A percentile compares a stretch with the other conserved stretches of the same genome.
Evolutionary conservation across 257 asterid species (phyloP).

Genomic region (Jacaranda mimosifolia): DNA sequence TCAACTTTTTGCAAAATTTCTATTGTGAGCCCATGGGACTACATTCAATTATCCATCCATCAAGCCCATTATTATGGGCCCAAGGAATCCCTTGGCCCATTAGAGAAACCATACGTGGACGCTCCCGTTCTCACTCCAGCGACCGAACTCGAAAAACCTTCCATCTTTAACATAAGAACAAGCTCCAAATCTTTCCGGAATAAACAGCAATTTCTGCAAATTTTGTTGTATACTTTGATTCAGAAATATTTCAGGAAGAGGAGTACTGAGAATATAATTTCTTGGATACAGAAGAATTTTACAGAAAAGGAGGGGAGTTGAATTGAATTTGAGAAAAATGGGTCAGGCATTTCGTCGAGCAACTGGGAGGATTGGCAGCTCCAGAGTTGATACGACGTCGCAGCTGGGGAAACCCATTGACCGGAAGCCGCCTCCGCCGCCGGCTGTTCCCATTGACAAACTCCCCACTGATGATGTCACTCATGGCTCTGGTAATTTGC

Average conservation of each 20-base stretch:
- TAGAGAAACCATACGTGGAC: slow-evolving; percentile 45
- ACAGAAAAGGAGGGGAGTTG: neutral
- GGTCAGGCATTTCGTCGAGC: slow-evolving; percentile 99
- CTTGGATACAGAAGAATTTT: slow-evolving; percentile 18
- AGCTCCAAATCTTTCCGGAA: slow-evolving; percentile 14
- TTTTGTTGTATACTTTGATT: slow-evolving; percentile 21
- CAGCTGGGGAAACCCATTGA: slow-evolving; percentile 64
- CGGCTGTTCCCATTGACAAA: slow-evolving; percentile 43
- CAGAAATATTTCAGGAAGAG: slow-evolving; percentile 13
- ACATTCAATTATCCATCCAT: too few species aligned
- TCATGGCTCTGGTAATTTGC: slow-evolving; percentile 51
- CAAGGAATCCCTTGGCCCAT: slow-evolving; percentile 34
- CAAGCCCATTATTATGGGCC: slow-evolving; percentile 8
- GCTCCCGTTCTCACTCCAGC: slow-evolving; percentile 40
- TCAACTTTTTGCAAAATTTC: too few species aligned
- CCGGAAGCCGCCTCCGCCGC: slow-evolving; percentile 50
- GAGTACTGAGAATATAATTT: neutral
- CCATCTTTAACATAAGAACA: neutral
- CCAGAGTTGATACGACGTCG: slow-evolving; percentile 56
- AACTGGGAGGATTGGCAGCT: slow-evolving; percentile 75
- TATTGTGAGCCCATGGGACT: neutral
- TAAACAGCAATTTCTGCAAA: slow-evolving; percentile 14
- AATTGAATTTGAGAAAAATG: slow-evolving; percentile 50
- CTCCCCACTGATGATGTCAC: slow-evolving; percentile 40
- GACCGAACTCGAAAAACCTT: slow-evolving; percentile 32